Conservation (phyloP, 768 basidiomycete genomes). For the Cystofilobasidium capitatum region DNA sequence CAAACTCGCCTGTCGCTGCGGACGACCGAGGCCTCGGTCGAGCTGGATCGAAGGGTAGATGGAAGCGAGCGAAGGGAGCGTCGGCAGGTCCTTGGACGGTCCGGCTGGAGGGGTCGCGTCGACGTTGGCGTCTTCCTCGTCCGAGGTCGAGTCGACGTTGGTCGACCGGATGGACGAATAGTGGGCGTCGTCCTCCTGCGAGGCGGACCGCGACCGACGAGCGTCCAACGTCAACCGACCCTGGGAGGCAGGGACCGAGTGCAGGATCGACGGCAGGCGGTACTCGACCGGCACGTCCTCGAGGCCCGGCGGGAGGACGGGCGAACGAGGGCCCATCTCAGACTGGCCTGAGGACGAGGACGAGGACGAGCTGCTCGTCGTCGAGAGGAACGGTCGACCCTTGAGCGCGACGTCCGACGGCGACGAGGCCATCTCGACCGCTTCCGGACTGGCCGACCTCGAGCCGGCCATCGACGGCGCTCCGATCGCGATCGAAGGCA, state of each 20-base stretch:
- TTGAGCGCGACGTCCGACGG: slow-evolving; percentile 6
- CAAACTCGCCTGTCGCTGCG: background rate
- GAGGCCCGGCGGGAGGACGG: background rate
- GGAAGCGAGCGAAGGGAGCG: slow-evolving; percentile 16
- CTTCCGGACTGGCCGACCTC: background rate
- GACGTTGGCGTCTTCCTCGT: background rate
- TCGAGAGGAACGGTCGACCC: background rate
- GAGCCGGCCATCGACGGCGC: slow-evolving; percentile 6
- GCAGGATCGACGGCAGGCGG: slow-evolving; percentile 21
- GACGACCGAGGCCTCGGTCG: background rate
- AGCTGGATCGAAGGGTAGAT: slow-evolving; percentile 16
- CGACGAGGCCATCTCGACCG: background rate
- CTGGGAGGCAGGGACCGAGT: background rate
- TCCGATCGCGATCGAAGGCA: background rate
- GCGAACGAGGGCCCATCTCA: background rate
- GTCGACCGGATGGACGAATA: slow-evolving; percentile 7
- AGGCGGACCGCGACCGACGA: background rate
- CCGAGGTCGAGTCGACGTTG: background rate
- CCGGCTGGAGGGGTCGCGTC: background rate
- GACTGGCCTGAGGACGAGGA: background rate
- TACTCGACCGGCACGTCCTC: slow-evolving; percentile 13
- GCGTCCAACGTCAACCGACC: background rate
- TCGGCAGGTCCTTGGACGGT: background rate
- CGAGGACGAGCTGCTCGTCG: background rate
- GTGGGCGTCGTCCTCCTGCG: slow-evolving; percentile 5